Evolutionary conservation across 1,284 basidiomycete genomes (phyloP), one percentile per base, ranked within the genome.

Genomic region (Chalciporus sp.): DNA sequence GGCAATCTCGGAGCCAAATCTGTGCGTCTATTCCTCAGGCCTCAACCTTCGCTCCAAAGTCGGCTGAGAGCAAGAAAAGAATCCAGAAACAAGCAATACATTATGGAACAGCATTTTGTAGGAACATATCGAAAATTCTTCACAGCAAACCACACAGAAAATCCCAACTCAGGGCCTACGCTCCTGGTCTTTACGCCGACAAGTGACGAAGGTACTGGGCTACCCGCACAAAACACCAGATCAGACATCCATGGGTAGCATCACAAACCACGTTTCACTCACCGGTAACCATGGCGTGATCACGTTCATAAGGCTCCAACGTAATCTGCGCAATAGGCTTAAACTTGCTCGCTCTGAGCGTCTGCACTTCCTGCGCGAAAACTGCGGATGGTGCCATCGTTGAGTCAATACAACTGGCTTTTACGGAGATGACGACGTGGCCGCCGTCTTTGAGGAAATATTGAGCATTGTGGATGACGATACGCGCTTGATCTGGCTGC

Each of bases 321-420:
- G 94, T 95, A 10, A 97, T 87, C 77, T 96, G 94, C 74, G 97
- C 95, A 57, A 95, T 79, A 35, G 96, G 95, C 77, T 95, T 95
- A 77, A 98, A 88, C 66, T 86, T 87, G 69, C 81, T 81, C 57
- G 84, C 80, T 72, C 90, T 88, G 68, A 99, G 80, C 67, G 81
- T 85, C 72, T 95, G 87, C 52, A 98, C 91, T 75, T 99, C 94
- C 51, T 82, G 78, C 3, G 92, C 90, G 66, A 98, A 99, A 40
- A 98, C 92, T 23, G 87, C 88, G 62, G 95, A 94, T 16, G 96
- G 88, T 2, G 92, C 85, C 5, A 85, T 85, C 27, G 95, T 98
- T 49, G 94, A 98, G 76, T 99, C 97, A 74, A 99, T 92, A 82
- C 96, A 99, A 71, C 92, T 95, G 46, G 97, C 97, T 81, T 99